Evolutionary conservation across 2,329 filamentous ascomycete genomes (phyloP).

Genomic region (Neopestalotiopsis clavispora): DNA sequence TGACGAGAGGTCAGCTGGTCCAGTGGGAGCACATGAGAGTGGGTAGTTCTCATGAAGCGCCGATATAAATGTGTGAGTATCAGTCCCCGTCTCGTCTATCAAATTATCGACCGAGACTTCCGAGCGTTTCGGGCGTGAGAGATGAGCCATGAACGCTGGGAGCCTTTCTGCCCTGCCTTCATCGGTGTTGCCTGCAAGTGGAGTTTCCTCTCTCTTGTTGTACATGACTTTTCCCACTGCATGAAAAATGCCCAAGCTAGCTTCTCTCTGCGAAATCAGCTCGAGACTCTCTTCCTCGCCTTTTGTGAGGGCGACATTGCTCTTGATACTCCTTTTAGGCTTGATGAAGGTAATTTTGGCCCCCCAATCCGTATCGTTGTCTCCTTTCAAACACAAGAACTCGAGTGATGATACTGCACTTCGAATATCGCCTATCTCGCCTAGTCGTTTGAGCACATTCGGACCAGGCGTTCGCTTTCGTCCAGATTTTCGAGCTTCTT

Average conservation of each 20-base stretch:
- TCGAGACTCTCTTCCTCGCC: slow-evolving; percentile 82
- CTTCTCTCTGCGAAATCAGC: slow-evolving; percentile 84
- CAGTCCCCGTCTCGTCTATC: slow-evolving; percentile 93
- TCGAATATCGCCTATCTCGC: slow-evolving; percentile 88
- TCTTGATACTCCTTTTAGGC: slow-evolving; percentile 64
- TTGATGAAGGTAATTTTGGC: slow-evolving; percentile 75
- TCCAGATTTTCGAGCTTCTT: slow-evolving; percentile 82
- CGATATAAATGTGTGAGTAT: slow-evolving; percentile 87
- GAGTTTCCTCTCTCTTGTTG: slow-evolving; percentile 79
- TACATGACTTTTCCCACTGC: slow-evolving; percentile 95
- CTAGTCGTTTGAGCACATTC: slow-evolving; percentile 76
- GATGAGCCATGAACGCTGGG: slow-evolving; percentile 62
- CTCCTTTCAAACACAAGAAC: slow-evolving; percentile 86
- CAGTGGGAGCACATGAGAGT: slow-evolving; percentile 73
- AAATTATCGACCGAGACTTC: slow-evolving; percentile 74
- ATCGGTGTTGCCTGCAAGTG: slow-evolving; percentile 37
- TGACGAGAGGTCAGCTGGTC: slow-evolving; percentile 54
- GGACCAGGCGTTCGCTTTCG: slow-evolving; percentile 78
- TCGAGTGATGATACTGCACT: slow-evolving; percentile 92
- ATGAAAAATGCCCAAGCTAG: slow-evolving; percentile 92
- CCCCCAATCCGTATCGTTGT: slow-evolving; percentile 75
- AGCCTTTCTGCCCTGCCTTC: slow-evolving; percentile 57
- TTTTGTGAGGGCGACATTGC: slow-evolving; percentile 66
- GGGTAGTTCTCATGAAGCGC: slow-evolving; percentile 94
- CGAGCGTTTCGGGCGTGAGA: slow-evolving; percentile 64